phyloP scores from a whole-genome alignment of 129 eudicot species.

The Flaveria trinervia region DNA sequence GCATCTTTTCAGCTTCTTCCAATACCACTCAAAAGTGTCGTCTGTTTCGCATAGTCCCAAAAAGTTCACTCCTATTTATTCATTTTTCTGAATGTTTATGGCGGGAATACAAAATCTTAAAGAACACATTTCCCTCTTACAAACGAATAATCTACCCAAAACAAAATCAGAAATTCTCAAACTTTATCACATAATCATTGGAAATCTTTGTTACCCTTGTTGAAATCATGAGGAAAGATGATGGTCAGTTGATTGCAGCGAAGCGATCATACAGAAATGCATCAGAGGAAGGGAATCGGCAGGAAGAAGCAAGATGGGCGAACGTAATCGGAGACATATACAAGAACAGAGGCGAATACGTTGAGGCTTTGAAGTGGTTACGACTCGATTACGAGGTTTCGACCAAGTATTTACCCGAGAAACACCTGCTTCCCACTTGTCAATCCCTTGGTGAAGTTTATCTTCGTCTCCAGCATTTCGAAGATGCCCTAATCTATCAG shows the following conservation, averaged over 20 bases:
- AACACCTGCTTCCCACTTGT: slow-evolving; percentile 85
- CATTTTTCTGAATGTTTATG: too few species aligned
- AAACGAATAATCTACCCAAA: too few species aligned
- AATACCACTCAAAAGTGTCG: too few species aligned
- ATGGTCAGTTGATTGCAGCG: slow-evolving; percentile 52
- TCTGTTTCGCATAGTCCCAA: too few species aligned
- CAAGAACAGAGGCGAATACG: slow-evolving; percentile 85
- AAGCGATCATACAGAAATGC: slow-evolving; percentile 64
- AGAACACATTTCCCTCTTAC: too few species aligned
- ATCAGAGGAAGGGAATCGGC: slow-evolving; percentile 59
- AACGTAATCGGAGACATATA: slow-evolving; percentile 81
- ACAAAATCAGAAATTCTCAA: too few species aligned
- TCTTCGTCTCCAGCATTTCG: slow-evolving; percentile 59
- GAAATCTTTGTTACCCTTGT: background rate
- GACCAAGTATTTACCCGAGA: slow-evolving; percentile 50
- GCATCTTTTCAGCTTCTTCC: too few species aligned
- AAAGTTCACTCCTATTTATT: too few species aligned
- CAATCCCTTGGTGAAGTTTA: slow-evolving; percentile 88
- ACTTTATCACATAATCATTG: background rate
- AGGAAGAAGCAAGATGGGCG: slow-evolving; percentile 95
- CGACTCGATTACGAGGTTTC: slow-evolving; percentile 88
- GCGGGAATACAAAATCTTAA: too few species aligned
- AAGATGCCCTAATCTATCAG: slow-evolving; percentile 78
- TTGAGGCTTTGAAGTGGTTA: slow-evolving; percentile 78
- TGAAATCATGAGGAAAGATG: slow-evolving; percentile 35